Conservation (phyloP, 768 basidiomycete genomes). For the Nidularia pulvinata region DNA sequence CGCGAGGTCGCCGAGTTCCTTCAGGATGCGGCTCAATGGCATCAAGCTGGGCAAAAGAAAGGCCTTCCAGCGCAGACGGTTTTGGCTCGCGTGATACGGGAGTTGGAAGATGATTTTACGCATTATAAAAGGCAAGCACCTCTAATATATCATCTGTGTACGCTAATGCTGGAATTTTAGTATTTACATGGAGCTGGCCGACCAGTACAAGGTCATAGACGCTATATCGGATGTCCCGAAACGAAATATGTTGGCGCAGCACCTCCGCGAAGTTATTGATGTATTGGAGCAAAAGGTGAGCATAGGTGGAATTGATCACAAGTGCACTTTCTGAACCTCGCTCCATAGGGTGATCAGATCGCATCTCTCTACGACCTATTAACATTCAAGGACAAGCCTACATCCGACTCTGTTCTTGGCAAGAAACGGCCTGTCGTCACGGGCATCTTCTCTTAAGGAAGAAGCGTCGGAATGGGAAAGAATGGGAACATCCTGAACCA, state of each 20-base stretch:
- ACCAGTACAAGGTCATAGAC: conserved; percentile 92
- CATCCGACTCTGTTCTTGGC: conserved; percentile 14
- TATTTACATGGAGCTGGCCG: conserved; percentile 87
- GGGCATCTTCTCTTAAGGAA: too few relatives aligned
- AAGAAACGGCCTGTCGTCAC: too few relatives aligned
- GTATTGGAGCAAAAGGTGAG: conserved; percentile 83
- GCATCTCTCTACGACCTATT: conserved; percentile 88
- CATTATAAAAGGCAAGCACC: conserved; percentile 87
- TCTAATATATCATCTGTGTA: neutral
- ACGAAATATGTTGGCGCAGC: conserved; percentile 84
- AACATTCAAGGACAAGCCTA: conserved; percentile 69
- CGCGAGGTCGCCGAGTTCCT: conserved; percentile 22
- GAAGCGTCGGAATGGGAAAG: too few relatives aligned
- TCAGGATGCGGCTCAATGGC: conserved; percentile 24
- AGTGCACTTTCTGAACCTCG: neutral
- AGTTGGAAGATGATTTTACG: conserved; percentile 93
- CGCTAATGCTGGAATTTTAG: conserved; percentile 35
- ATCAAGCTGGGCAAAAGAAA: conserved; percentile 23
- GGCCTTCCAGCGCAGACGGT: conserved; percentile 86
- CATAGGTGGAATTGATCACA: neutral
- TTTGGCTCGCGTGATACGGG: conserved; percentile 76
- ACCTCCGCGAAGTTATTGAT: conserved; percentile 91
- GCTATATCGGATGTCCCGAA: conserved; percentile 79
- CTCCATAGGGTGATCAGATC: conserved; percentile 84
- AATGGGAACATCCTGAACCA: too few relatives aligned